A percentile compares a stretch with the other conserved stretches of the same genome.
These are phyloP conservation scores for Brassica juncea DNA, from an alignment of 345 rosid species.

Conservation along the genomic window DNA sequence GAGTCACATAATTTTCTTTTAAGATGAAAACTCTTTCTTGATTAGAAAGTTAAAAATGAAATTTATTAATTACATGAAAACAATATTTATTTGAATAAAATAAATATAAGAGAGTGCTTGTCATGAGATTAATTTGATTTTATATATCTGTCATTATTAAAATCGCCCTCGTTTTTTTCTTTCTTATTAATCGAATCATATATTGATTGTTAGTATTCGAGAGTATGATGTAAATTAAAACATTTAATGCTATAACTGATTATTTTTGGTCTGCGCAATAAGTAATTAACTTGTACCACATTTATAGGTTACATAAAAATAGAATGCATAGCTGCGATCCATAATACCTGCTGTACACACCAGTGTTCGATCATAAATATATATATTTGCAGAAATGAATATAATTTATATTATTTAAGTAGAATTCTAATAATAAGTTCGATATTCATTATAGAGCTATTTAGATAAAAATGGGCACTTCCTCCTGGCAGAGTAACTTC, in stretches of 20 bases:
- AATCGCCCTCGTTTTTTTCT: not conserved
- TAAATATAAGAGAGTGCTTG: not conserved
- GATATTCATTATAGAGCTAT: not conserved
- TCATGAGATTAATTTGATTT: not conserved
- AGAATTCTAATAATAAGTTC: not conserved
- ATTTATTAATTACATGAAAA: not conserved
- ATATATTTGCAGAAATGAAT: conserved; percentile 2
- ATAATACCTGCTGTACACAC: conserved; percentile 24
- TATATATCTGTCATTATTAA: not conserved
- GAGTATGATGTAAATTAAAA: not conserved
- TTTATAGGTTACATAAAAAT: conserved; percentile 26
- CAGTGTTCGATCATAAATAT: conserved; percentile 14
- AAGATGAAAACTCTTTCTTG: not conserved
- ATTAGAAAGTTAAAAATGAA: not conserved
- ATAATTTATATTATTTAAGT: not conserved
- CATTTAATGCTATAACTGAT: not conserved
- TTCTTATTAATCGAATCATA: not conserved
- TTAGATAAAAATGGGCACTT: conserved; percentile 12
- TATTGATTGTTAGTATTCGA: not conserved
- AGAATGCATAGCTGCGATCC: conserved; percentile 38
- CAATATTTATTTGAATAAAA: not conserved
- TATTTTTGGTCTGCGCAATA: not conserved
- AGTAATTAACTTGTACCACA: conserved; percentile 7
- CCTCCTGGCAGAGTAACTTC: conserved; percentile 28
- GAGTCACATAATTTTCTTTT: not conserved